Evolutionary conservation across 1,284 basidiomycete genomes (phyloP).

Genomic region (Amylostereum areolatum): DNA sequence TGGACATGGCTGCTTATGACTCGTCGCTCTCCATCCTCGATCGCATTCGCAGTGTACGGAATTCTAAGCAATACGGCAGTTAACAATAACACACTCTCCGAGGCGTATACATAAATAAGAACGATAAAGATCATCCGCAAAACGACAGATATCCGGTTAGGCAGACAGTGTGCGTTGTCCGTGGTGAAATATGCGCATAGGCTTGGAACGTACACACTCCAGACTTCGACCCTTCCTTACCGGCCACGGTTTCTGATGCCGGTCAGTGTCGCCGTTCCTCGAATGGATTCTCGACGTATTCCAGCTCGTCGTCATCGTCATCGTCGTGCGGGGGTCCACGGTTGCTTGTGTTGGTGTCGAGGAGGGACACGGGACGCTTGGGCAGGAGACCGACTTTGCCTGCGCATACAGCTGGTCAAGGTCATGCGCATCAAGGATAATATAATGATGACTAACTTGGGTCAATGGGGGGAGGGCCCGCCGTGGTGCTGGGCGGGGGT

Average conservation of each 20-base stretch:
- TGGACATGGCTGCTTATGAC: too few species aligned
- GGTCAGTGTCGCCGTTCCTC: conserved; percentile 32
- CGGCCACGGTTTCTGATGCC: not conserved
- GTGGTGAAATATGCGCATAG: too few species aligned
- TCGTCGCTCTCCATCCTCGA: too few species aligned
- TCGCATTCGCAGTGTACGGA: too few species aligned
- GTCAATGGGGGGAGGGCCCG: conserved; percentile 20
- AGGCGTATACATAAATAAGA: too few species aligned
- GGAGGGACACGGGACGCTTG: conserved; percentile 67
- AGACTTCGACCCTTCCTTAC: not conserved
- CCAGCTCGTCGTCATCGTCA: conserved; percentile 42
- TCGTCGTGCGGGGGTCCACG: conserved; percentile 23
- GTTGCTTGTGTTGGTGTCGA: conserved; percentile 29
- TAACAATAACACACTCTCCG: too few species aligned
- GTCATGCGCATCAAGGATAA: not conserved
- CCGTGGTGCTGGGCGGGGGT: conserved; percentile 7
- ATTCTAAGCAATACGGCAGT: too few species aligned
- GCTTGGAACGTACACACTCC: too few species aligned
- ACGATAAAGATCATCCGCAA: too few species aligned
- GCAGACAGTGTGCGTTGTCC: too few species aligned
- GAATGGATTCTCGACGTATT: conserved; percentile 66
- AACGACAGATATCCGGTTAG: too few species aligned
- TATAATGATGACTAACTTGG: conserved; percentile 4
- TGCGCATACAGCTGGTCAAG: conserved; percentile 10
- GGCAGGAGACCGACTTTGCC: conserved; percentile 68